phyloP scores from a whole-genome alignment of 495 filamentous ascomycete genomes.

The Usnea hakonensis region DNA sequence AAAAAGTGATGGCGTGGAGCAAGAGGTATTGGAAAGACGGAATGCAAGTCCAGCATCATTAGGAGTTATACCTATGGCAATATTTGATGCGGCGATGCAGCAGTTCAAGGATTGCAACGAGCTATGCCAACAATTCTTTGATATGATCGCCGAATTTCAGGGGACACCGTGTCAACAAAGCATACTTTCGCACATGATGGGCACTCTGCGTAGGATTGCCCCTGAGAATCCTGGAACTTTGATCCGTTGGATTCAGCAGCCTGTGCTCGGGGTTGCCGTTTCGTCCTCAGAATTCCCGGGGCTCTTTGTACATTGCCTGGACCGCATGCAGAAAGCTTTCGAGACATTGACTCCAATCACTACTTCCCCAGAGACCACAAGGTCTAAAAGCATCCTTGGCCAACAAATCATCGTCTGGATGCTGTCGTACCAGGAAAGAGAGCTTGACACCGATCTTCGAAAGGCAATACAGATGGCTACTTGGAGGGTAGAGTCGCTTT shows the following conservation, averaged over 20 bases:
- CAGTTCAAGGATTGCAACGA: slow-evolving; percentile 56
- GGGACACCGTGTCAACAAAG: slow-evolving; percentile 53
- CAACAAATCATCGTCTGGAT: slow-evolving; percentile 54
- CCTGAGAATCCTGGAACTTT: slow-evolving; percentile 51
- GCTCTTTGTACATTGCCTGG: slow-evolving; percentile 56
- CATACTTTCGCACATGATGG: slow-evolving; percentile 71
- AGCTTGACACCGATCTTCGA: slow-evolving; percentile 57
- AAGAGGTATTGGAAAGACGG: slow-evolving; percentile 52
- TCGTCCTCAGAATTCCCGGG: slow-evolving; percentile 64
- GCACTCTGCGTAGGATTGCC: slow-evolving; percentile 49
- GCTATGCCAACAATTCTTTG: slow-evolving; percentile 69
- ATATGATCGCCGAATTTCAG: slow-evolving; percentile 63
- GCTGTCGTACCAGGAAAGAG: slow-evolving; percentile 43
- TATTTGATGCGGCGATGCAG: slow-evolving; percentile 82
- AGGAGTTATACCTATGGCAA: slow-evolving; percentile 84
- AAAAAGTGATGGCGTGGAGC: slow-evolving; percentile 37
- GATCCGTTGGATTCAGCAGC: slow-evolving; percentile 63
- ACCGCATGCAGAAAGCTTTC: slow-evolving; percentile 41
- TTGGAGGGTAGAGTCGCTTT: slow-evolving; percentile 25
- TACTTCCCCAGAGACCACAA: slow-evolving; percentile 21
- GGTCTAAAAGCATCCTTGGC: slow-evolving; percentile 32
- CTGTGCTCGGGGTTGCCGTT: slow-evolving; percentile 56
- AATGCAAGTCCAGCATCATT: slow-evolving; percentile 72
- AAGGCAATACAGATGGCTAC: slow-evolving; percentile 57
- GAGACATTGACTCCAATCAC: neutral